Evolutionary conservation across 805 yeast genomes (phyloP).

Genomic region (Lipomyces kockii): DNA sequence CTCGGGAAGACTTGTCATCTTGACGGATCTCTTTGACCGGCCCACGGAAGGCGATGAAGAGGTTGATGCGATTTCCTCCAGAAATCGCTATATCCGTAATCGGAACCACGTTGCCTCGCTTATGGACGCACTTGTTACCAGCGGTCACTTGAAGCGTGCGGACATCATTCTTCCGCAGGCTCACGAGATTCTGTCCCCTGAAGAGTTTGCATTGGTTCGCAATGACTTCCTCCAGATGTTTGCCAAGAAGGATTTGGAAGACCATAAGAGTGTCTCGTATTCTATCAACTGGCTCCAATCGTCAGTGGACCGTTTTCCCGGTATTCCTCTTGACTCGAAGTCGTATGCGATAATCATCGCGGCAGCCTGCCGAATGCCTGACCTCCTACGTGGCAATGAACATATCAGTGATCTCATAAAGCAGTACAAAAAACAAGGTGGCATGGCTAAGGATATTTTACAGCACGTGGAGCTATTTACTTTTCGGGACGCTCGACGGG

Average conservation of each 20-base stretch:
- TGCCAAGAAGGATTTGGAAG: slow-evolving; percentile 21
- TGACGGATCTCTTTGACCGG: slow-evolving; percentile 12
- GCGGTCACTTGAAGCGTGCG: slow-evolving; percentile 36
- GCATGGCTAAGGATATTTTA: slow-evolving; percentile 11
- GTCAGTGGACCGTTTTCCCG: slow-evolving; percentile 5
- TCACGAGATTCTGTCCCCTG: slow-evolving; percentile 16
- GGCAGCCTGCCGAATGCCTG: slow-evolving; percentile 17
- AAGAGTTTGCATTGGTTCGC: slow-evolving; percentile 25
- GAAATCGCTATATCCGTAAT: slow-evolving; percentile 18
- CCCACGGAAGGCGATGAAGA: slow-evolving; percentile 6
- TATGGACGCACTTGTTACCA: slow-evolving; percentile 35
- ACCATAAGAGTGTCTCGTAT: slow-evolving; percentile 5
- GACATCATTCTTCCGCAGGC: slow-evolving; percentile 26
- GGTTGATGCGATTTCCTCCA: slow-evolving; percentile 8
- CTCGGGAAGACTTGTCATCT: slow-evolving; percentile 28
- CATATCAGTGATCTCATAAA: not conserved
- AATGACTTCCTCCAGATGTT: slow-evolving; percentile 27
- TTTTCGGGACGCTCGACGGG: slow-evolving; percentile 21
- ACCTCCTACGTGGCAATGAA: slow-evolving; percentile 17
- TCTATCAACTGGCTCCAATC: slow-evolving; percentile 17
- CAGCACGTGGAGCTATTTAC: slow-evolving; percentile 12
- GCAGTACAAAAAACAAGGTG: slow-evolving; percentile 3
- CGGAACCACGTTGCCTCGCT: slow-evolving; percentile 29
- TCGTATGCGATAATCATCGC: slow-evolving; percentile 25
- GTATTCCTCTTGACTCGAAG: slow-evolving; percentile 15